Percentiles rank a stretch among this genome's conserved stretches.
phyloP scores from a whole-genome alignment of 1,284 basidiomycete genomes.

The Coniophora puteana region DNA sequence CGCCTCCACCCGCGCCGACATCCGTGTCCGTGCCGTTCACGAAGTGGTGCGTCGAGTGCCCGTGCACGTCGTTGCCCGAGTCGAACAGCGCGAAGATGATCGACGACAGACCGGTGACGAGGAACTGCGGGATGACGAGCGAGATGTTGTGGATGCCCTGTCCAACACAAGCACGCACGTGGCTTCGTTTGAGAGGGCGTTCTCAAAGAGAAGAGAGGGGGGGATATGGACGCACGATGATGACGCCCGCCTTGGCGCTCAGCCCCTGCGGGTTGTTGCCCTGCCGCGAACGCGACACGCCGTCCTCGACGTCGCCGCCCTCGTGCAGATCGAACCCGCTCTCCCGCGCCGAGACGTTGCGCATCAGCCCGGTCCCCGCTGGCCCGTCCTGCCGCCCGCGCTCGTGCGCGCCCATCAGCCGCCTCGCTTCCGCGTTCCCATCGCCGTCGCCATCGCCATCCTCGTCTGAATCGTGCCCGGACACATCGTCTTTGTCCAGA shows the following conservation, averaged over 20 bases:
- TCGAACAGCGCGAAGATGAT: slow-evolving; percentile 68
- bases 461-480: slow-evolving; percentile 32
- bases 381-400: slow-evolving; percentile 8
- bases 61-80: slow-evolving; percentile 44
- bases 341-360: slow-evolving; percentile 16
- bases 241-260: slow-evolving; percentile 68
- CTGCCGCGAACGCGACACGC: slow-evolving; percentile 12
- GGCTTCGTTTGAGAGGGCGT: no score
- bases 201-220: slow-evolving; percentile 6
- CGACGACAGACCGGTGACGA: slow-evolving; percentile 64
- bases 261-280: slow-evolving; percentile 32
- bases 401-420: slow-evolving; percentile 15
- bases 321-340: slow-evolving; percentile 18
- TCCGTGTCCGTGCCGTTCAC: slow-evolving; percentile 23
- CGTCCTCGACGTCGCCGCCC: slow-evolving; percentile 1
- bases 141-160: slow-evolving; percentile 92
- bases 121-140: slow-evolving; percentile 75
- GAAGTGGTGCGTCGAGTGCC: slow-evolving; percentile 29
- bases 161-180: no score
- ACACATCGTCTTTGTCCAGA: no score
- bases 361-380: slow-evolving; percentile 7
- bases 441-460: slow-evolving; percentile 29
- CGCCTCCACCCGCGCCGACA: slow-evolving; percentile 10
- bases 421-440: slow-evolving; percentile 17
- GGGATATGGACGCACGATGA: not conserved